These are phyloP conservation scores for Cadophora malorum DNA, from an alignment of 2,329 filamentous ascomycete species.

Conservation along the genomic window DNA sequence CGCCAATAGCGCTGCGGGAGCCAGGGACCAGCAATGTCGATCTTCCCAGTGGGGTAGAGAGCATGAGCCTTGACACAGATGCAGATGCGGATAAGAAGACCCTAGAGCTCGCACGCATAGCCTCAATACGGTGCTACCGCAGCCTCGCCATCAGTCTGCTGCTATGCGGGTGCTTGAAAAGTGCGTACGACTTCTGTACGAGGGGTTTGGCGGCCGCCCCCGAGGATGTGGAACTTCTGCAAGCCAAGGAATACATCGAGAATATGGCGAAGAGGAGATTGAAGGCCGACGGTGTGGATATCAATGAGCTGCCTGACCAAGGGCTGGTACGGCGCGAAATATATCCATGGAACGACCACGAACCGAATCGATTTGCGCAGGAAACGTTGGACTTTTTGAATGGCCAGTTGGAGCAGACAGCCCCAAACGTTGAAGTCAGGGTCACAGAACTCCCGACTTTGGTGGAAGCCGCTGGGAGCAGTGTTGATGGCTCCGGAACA, in stretches of 20 bases:
- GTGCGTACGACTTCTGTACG: constrained; percentile 69
- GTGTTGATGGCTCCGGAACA: constrained; percentile 53
- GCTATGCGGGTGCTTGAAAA: constrained; percentile 72
- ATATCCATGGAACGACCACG: constrained; percentile 73
- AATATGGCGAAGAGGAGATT: constrained; percentile 58
- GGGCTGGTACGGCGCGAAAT: constrained; percentile 73
- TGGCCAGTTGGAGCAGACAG: constrained; percentile 67
- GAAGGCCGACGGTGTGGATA: constrained; percentile 52
- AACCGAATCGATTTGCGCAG: constrained; percentile 73
- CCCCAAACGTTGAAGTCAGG: constrained; percentile 82
- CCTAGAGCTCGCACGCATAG: constrained; percentile 53
- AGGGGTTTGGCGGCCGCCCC: constrained; percentile 64
- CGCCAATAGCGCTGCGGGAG: constrained; percentile 53
- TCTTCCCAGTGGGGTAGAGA: constrained; percentile 28
- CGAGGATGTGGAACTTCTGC: constrained; percentile 60
- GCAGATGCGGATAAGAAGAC: constrained; percentile 46
- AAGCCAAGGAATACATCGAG: constrained; percentile 60
- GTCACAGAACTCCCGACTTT: constrained; percentile 79
- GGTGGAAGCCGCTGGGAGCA: constrained; percentile 53
- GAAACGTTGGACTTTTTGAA: constrained; percentile 78
- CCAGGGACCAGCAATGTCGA: constrained; percentile 27
- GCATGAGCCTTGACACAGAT: constrained; percentile 41
- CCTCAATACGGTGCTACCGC: constrained; percentile 64
- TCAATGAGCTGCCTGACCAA: constrained; percentile 68
- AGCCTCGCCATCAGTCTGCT: constrained; percentile 63